These are phyloP conservation scores for Blastobotrys muscicola DNA, from an alignment of 805 yeast genomes.

Conservation along the genomic window DNA sequence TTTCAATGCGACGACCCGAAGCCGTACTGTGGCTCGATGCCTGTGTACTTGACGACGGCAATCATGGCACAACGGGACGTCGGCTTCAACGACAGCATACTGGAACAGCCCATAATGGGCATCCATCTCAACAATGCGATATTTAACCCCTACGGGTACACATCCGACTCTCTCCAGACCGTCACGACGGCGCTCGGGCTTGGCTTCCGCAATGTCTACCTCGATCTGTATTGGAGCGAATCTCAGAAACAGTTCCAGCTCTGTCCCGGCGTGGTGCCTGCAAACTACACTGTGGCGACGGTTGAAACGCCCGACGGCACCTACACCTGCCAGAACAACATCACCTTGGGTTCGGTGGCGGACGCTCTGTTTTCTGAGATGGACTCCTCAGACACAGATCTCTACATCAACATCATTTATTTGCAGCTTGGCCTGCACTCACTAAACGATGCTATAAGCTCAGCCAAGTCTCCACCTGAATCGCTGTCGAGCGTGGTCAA, in stretches of 20 bases:
- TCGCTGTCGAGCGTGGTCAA: slow-evolving; percentile 1
- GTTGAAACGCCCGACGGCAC: not conserved
- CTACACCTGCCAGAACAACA: slow-evolving; percentile 12
- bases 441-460: slow-evolving; percentile 1
- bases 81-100: slow-evolving; percentile 24
- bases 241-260: slow-evolving; percentile 38
- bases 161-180: slow-evolving; percentile 16
- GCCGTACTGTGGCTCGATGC: slow-evolving; percentile 15
- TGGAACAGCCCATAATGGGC: slow-evolving; percentile 27
- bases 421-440: slow-evolving; percentile 32
- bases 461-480: not conserved
- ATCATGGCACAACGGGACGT: slow-evolving; percentile 28
- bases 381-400: slow-evolving; percentile 34
- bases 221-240: slow-evolving; percentile 47
- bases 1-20: not conserved
- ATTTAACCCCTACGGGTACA: slow-evolving; percentile 26
- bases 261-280: slow-evolving; percentile 35
- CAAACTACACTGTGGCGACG: not conserved
- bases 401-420: slow-evolving; percentile 33
- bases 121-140: slow-evolving; percentile 24
- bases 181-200: slow-evolving; percentile 21
- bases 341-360: slow-evolving; percentile 12
- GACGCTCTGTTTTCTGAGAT: slow-evolving; percentile 29
- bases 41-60: slow-evolving; percentile 15
- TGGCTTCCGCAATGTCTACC: slow-evolving; percentile 30